These are phyloP conservation scores for Thraustochytrium sp. DNA, from an alignment of 352 stramenopile species.

Conservation along the genomic window DNA sequence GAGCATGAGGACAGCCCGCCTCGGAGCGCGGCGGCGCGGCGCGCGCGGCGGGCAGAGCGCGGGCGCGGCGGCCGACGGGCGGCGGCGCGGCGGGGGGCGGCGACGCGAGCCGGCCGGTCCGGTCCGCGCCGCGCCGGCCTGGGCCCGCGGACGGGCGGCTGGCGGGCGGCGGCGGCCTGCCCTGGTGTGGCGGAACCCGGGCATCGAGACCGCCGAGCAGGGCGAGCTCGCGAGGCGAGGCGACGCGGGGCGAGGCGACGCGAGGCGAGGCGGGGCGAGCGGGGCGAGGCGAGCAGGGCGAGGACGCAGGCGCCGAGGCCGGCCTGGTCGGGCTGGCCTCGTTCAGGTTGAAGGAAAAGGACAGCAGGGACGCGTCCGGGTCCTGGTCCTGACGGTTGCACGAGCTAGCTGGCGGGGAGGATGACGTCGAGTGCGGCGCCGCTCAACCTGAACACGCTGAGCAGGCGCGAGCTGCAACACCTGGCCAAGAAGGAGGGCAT, in stretches of 20 bases:
- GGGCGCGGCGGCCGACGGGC: too few species aligned
- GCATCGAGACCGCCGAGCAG: too few species aligned
- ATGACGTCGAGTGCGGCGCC: neutral
- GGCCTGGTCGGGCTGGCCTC: too few species aligned
- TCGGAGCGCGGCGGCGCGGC: too few species aligned
- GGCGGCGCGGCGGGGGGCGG: too few species aligned
- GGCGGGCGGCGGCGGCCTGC: too few species aligned
- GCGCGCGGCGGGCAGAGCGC: too few species aligned
- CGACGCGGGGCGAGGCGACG: neutral
- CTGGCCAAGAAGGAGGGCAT: slow-evolving; percentile 33
- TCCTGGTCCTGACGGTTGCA: neutral
- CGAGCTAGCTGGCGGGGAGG: neutral
- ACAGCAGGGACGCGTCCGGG: neutral
- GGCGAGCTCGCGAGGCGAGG: neutral
- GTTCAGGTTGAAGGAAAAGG: neutral
- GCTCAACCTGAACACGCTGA: slow-evolving; percentile 12
- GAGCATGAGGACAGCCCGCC: too few species aligned
- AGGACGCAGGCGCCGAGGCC: neutral
- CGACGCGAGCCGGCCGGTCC: too few species aligned
- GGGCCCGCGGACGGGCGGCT: too few species aligned
- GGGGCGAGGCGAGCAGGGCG: neutral
- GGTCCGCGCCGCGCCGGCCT: too few species aligned
- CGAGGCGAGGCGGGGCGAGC: neutral
- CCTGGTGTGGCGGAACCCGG: too few species aligned
- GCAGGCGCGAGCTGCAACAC: slow-evolving; percentile 23